phyloP scores from a whole-genome alignment of 148 eudicot genomes.

The Fallopia convolvulus region DNA sequence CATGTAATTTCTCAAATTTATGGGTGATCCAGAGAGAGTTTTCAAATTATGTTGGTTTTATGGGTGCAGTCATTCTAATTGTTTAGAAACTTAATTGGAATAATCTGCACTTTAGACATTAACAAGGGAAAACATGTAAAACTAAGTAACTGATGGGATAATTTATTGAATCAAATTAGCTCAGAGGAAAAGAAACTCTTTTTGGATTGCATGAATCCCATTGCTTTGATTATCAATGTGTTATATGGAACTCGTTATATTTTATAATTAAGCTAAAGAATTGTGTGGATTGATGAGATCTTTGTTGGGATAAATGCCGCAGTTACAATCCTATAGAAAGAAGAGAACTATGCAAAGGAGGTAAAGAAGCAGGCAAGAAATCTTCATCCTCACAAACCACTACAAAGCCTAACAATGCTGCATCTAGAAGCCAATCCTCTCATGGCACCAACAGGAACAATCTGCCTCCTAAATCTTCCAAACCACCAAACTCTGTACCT shows the following conservation, averaged over 20 bases:
- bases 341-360: conserved; percentile 74
- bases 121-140: too few species aligned
- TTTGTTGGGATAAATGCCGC: not conserved
- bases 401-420: conserved; percentile 32
- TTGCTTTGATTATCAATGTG: not conserved
- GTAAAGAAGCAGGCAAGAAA: conserved; percentile 58
- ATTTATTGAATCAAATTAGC: too few species aligned
- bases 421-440: conserved; percentile 37
- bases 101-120: too few species aligned
- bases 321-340: conserved; percentile 86
- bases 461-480: conserved; percentile 35
- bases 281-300: not conserved
- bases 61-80: too few species aligned
- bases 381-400: conserved; percentile 47
- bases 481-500: conserved; percentile 49
- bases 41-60: too few species aligned
- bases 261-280: not conserved
- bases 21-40: too few species aligned
- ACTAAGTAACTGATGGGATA: too few species aligned
- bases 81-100: too few species aligned
- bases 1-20: too few species aligned
- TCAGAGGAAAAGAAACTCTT: not conserved
- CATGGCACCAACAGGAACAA: conserved; percentile 54
- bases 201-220: too few species aligned
- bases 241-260: not conserved